Evolutionary conservation across 805 yeast genomes (phyloP).

Genomic region (Osmozyma mogii): DNA sequence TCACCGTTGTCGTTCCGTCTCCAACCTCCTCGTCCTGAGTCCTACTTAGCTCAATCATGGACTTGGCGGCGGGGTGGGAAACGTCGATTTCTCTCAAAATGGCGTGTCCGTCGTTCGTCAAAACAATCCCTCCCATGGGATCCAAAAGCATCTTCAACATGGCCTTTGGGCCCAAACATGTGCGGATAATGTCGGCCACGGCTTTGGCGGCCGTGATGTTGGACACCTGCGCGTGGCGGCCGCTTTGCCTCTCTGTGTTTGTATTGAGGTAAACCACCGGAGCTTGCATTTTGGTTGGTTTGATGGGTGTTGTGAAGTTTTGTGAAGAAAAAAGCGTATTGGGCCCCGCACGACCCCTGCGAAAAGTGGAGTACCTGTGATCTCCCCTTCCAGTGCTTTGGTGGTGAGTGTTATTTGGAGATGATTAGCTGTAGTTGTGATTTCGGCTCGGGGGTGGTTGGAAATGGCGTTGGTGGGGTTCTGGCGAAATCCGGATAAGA

Average conservation of each 20-base stretch:
- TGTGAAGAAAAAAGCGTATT: neutral
- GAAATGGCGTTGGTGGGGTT: no score
- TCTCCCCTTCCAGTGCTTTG: no score
- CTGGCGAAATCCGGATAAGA: no score
- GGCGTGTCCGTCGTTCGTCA: slow-evolving; percentile 98
- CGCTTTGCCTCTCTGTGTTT: slow-evolving; percentile 85
- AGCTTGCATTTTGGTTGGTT: slow-evolving; percentile 34
- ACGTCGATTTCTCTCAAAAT: slow-evolving; percentile 94
- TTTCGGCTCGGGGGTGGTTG: no score
- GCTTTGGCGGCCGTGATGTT: slow-evolving; percentile 99
- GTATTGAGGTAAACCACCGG: slow-evolving; percentile 54
- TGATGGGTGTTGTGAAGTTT: slow-evolving; percentile 1
- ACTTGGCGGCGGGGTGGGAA: slow-evolving; percentile 98
- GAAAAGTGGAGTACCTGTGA: no score
- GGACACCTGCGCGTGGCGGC: slow-evolving; percentile 94
- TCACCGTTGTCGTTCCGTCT: slow-evolving; percentile 97
- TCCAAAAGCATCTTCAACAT: slow-evolving; percentile 97
- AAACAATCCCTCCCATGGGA: slow-evolving; percentile 93
- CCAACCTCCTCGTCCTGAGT: slow-evolving; percentile 99
- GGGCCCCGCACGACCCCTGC: no score
- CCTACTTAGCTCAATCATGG: slow-evolving; percentile 93
- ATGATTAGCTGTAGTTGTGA: no score
- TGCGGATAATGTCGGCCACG: slow-evolving; percentile 93
- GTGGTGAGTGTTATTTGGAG: no score
- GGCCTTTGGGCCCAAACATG: slow-evolving; percentile 98